Evolutionary conservation across 2,329 filamentous ascomycete genomes (phyloP).

Genomic region (Fusarium tjaetaba): DNA sequence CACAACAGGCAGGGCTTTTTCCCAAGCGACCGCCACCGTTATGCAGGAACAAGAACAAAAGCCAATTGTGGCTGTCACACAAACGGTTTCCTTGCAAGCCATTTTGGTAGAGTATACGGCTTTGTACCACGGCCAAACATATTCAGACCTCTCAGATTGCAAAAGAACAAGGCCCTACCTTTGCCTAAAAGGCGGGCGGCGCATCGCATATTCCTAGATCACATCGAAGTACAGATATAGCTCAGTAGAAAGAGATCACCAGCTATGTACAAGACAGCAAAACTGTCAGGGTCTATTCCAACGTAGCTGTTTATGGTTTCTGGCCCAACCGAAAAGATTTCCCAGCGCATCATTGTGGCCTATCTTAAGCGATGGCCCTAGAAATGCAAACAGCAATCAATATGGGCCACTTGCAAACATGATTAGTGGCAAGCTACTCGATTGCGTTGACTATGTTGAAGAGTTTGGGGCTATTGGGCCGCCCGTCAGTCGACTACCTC

Average conservation of each 20-base stretch:
- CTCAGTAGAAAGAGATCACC: not conserved
- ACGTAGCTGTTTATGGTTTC: not conserved
- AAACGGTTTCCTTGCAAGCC: constrained; percentile 22
- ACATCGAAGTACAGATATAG: not conserved
- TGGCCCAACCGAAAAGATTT: not conserved
- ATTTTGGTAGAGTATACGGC: constrained; percentile 14
- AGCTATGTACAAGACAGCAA: not conserved
- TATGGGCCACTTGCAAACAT: constrained; percentile 20
- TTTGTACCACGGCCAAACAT: constrained; percentile 16
- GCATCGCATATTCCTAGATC: constrained; percentile 7
- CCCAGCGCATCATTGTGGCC: not conserved
- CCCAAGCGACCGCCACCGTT: constrained; percentile 36
- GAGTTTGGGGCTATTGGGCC: constrained; percentile 1
- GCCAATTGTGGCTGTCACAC: constrained; percentile 34
- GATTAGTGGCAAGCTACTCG: constrained; percentile 25
- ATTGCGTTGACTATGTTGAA: not conserved
- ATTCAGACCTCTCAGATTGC: not conserved
- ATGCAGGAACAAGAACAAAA: constrained; percentile 45
- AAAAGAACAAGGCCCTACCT: constrained; percentile 4
- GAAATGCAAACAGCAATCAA: constrained; percentile 20
- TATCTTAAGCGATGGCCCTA: constrained; percentile 25
- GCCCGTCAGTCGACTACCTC: not conserved
- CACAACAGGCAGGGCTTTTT: constrained; percentile 17
- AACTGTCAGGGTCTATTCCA: not conserved
- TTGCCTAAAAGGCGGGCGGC: not conserved